Conservation (phyloP, 306 rosid genomes). For the Delonix regia region DNA sequence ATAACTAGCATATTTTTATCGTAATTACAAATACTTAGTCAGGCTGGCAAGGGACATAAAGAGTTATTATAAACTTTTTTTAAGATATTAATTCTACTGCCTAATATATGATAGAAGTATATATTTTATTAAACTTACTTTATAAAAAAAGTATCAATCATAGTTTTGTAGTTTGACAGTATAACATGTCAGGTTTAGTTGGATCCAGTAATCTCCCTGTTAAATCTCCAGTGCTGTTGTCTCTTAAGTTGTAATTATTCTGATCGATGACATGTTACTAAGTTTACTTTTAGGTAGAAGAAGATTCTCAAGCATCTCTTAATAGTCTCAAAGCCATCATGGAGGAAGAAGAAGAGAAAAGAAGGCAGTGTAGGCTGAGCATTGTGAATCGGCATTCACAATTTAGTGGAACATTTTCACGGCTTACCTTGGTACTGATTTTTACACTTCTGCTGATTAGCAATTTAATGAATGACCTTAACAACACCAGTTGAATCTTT, state of each 20-base stretch:
- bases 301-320: slow-evolving; percentile 54
- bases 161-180: slow-evolving; percentile 4
- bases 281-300: slow-evolving; percentile 53
- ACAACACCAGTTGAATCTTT: slow-evolving; percentile 36
- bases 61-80: background rate
- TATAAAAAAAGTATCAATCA: too few relatives aligned
- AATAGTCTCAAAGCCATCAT: slow-evolving; percentile 73
- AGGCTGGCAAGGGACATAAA: slow-evolving; percentile 25
- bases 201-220: background rate
- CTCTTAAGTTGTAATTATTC: slow-evolving; percentile 22
- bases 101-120: too few relatives aligned
- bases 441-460: slow-evolving; percentile 32
- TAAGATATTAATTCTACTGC: too few relatives aligned
- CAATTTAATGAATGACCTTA: slow-evolving; percentile 29
- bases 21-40: slow-evolving; percentile 1
- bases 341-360: slow-evolving; percentile 77
- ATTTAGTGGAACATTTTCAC: slow-evolving; percentile 84
- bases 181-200: slow-evolving; percentile 1
- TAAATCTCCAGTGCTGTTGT: slow-evolving; percentile 21
- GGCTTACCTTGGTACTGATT: slow-evolving; percentile 63
- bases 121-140: too few relatives aligned
- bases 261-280: slow-evolving; percentile 26
- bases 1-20: slow-evolving; percentile 14
- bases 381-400: slow-evolving; percentile 70
- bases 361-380: slow-evolving; percentile 46